phyloP scores from a whole-genome alignment of 2,329 filamentous ascomycete genomes.

The Alternaria triticimaculans region DNA sequence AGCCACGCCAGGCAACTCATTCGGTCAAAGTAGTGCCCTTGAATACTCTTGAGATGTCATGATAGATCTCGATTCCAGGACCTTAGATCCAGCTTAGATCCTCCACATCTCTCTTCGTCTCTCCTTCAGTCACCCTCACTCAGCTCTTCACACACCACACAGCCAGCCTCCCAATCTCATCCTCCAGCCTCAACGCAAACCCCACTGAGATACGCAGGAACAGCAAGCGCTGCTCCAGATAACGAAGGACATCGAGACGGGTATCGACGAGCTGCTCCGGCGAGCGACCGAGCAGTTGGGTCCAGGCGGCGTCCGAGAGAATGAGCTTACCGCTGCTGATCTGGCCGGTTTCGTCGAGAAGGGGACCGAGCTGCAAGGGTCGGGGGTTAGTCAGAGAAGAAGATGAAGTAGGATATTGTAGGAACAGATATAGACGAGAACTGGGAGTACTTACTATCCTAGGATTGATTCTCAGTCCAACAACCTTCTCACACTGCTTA shows the following conservation, averaged over 20 bases:
- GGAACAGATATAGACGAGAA: too few species aligned
- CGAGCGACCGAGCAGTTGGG: conserved; percentile 55
- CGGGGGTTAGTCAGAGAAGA: not conserved
- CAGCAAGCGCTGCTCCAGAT: conserved; percentile 59
- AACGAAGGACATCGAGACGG: conserved; percentile 51
- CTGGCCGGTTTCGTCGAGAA: conserved; percentile 64
- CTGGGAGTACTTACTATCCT: conserved; percentile 50
- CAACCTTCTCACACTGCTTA: conserved; percentile 50
- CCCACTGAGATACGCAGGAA: conserved; percentile 62
- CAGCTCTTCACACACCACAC: conserved; percentile 42
- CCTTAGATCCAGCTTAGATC: not conserved
- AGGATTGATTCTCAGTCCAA: conserved; percentile 52
- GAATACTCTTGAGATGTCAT: not conserved
- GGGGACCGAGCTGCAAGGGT: conserved; percentile 45
- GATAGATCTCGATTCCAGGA: too few species aligned
- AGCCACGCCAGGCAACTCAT: not conserved
- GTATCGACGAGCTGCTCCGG: conserved; percentile 53
- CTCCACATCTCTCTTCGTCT: not conserved
- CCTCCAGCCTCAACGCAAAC: conserved; percentile 60
- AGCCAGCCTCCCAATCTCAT: conserved; percentile 36
- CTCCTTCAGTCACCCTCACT: not conserved
- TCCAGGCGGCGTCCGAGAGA: conserved; percentile 62
- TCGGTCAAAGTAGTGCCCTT: not conserved
- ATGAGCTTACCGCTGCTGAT: conserved; percentile 61
- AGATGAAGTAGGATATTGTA: not conserved